Percentiles rank a stretch among this genome's conserved stretches.
Evolutionary conservation across 495 filamentous ascomycete species (phyloP).

Genomic region (Penicillium bovifimosum): DNA sequence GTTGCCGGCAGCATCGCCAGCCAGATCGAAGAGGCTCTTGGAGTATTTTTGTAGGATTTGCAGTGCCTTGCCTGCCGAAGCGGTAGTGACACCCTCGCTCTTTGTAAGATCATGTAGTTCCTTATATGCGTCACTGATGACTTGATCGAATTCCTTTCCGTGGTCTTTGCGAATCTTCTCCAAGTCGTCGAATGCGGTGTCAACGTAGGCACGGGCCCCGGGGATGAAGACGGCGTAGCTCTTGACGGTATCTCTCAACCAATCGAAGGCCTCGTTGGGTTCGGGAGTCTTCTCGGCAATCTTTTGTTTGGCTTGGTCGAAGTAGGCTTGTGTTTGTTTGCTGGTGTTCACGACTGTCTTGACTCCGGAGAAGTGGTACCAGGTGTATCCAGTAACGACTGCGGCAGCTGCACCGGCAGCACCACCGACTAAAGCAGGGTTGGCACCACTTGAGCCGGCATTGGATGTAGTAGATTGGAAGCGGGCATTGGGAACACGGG

Average conservation of each 20-base stretch:
- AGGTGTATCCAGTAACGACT: constrained; percentile 43
- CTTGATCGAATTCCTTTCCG: constrained; percentile 55
- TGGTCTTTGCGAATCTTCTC: constrained; percentile 54
- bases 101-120: constrained; percentile 47
- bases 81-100: constrained; percentile 43
- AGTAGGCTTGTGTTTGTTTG: constrained; percentile 46
- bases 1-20: constrained; percentile 50
- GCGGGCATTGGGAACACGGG: constrained; percentile 23
- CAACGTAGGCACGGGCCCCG: constrained; percentile 55
- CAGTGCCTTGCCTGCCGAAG: constrained; percentile 47
- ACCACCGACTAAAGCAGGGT: constrained; percentile 35
- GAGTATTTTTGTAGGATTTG: constrained; percentile 49
- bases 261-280: constrained; percentile 52
- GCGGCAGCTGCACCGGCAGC: constrained; percentile 47
- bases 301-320: constrained; percentile 44
- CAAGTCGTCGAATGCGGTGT: constrained; percentile 57
- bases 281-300: constrained; percentile 51
- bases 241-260: constrained; percentile 51
- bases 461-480: constrained; percentile 39
- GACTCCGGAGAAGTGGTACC: constrained; percentile 56
- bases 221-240: constrained; percentile 63
- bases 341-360: constrained; percentile 47
- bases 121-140: constrained; percentile 53
- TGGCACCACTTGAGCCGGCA: constrained; percentile 18
- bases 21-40: constrained; percentile 46